Base-by-base conservation (phyloP, 2,329 filamentous ascomycete species). In the Hymenoscyphus linearis region DNA sequence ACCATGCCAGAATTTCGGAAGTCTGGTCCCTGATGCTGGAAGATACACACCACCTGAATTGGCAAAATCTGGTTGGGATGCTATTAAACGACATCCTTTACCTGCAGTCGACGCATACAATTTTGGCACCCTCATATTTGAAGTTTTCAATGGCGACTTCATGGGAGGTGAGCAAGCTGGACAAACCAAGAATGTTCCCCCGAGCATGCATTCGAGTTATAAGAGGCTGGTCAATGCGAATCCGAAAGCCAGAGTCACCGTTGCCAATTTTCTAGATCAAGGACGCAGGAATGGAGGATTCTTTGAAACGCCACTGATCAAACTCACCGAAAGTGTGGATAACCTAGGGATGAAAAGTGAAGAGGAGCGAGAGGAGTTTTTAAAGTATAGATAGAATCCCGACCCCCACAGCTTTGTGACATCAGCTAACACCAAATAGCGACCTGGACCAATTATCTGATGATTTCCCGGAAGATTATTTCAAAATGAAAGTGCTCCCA, bases 401-500 rank as follows among this genome's bases (percentile, higher is more conserved):
- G 31, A 57, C 7, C 9, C 9, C 9, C 9, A 26, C 6, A 7
- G 58, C 64, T 64, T 72, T 78, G 55, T 71, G 6, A 4, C 7
- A 60, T 44, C 5, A 22, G 10, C 50, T 66, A 60, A 67, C 36
- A 37, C 59, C 37, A 37, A 55, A 68, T 64, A 82, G 80, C 67
- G 91, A 96, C 70, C 83, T 99, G 5, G 91, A 96, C 67, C 82
- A 89, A 62, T 82, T 97, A 4, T 89, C 91, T 0, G 91, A 97
- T 67, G 93, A 99, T 74, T 97, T 98, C 64, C 95, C 95, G 0
- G 93, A 97, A 72, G 95, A 98, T 62, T 99, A 96, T 74, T 96
- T 98, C 80, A 96, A 96, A 73, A 90, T 96, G 82, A 99, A 98
- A 72, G 86, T 99, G 3, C 80, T 99, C 9, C 95, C 95, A 0